phyloP scores from a whole-genome alignment of 2,329 filamentous ascomycete genomes.

The Fusarium sp. region DNA sequence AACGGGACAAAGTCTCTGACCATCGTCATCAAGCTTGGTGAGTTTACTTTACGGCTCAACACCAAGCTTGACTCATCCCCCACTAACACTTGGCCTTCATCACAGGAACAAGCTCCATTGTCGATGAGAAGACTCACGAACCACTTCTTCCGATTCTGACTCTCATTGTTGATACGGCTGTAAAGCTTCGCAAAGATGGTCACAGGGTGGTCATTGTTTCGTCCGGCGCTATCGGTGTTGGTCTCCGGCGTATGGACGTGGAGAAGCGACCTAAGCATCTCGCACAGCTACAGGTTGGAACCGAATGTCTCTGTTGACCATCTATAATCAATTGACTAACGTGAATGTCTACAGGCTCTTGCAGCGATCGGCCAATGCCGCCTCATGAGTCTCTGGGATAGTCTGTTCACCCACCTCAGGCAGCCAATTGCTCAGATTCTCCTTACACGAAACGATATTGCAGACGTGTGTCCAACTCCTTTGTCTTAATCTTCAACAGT shows the following conservation, averaged over 20 bases:
- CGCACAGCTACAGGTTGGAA: constrained; percentile 78
- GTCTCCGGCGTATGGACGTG: constrained; percentile 88
- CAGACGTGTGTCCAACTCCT: constrained; percentile 70
- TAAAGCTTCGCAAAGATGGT: constrained; percentile 87
- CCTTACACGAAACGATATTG: constrained; percentile 94
- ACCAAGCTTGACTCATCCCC: constrained; percentile 16
- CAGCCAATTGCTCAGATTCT: constrained; percentile 96
- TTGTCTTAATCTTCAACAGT: background rate
- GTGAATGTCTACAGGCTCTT: constrained; percentile 67
- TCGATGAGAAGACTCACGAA: constrained; percentile 94
- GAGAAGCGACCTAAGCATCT: constrained; percentile 89
- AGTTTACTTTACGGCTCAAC: constrained; percentile 39
- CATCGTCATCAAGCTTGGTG: constrained; percentile 90
- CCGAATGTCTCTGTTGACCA: background rate
- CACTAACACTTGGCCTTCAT: constrained; percentile 35
- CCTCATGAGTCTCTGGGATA: constrained; percentile 95
- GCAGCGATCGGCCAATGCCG: constrained; percentile 96
- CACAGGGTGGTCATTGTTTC: constrained; percentile 96
- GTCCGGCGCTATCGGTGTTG: constrained; percentile 95
- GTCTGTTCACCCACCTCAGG: constrained; percentile 84
- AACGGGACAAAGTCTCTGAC: constrained; percentile 53
- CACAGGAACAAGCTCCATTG: constrained; percentile 98
- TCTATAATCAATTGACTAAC: constrained; percentile 14
- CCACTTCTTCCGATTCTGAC: constrained; percentile 91
- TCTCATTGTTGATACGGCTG: constrained; percentile 92